Conservation (phyloP, 192 early-diverging fungal species). For the Rhizophagus prolifer region DNA sequence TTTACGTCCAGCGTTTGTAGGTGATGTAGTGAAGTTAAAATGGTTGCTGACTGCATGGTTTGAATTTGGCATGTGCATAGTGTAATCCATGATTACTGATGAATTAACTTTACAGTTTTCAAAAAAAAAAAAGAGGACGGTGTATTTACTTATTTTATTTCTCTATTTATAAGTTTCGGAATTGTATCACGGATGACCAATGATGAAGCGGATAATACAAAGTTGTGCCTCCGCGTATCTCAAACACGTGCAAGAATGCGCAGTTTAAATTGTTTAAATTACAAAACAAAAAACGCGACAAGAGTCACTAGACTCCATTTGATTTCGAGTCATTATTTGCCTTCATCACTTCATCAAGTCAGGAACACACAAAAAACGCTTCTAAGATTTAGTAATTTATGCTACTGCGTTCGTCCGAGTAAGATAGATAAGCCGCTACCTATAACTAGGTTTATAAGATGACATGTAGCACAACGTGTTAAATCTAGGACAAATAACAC, state of each 20-base stretch:
- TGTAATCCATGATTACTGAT: slow-evolving; percentile 10
- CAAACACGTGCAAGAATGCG: not conserved
- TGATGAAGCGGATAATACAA: not conserved
- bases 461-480: no score
- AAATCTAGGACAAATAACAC: no score
- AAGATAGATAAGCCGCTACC: no score
- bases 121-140: not conserved
- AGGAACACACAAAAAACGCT: no score
- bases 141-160: no score
- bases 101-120: not conserved
- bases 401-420: no score
- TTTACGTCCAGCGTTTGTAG: slow-evolving; percentile 11
- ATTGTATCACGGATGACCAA: slow-evolving; percentile 7
- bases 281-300: not conserved
- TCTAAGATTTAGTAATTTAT: no score
- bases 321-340: no score
- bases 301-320: no score
- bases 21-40: not conserved
- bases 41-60: not conserved
- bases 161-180: not conserved
- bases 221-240: not conserved
- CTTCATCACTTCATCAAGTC: no score
- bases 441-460: no score
- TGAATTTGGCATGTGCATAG: not conserved
- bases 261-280: not conserved